phyloP scores from a whole-genome alignment of 805 yeast species.

The Brettanomyces naardenensis region DNA sequence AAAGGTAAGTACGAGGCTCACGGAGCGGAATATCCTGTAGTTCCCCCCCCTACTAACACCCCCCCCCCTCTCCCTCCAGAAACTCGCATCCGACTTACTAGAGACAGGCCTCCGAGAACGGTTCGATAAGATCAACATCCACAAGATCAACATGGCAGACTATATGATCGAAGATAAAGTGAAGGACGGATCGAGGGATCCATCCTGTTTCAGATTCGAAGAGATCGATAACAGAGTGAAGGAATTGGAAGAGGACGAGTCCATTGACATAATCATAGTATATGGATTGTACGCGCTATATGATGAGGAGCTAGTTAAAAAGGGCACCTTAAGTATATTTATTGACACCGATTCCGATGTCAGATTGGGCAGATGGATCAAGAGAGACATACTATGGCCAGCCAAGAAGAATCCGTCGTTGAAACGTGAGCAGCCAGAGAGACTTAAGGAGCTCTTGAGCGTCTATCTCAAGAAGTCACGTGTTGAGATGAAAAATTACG shows the following conservation, averaged over 20 bases:
- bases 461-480: slow-evolving; percentile 49
- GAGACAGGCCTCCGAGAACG: slow-evolving; percentile 16
- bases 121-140: slow-evolving; percentile 11
- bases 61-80: no score
- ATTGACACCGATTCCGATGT: slow-evolving; percentile 83
- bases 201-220: slow-evolving; percentile 34
- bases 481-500: slow-evolving; percentile 59
- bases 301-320: slow-evolving; percentile 43
- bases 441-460: slow-evolving; percentile 30
- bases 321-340: slow-evolving; percentile 62
- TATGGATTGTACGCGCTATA: slow-evolving; percentile 79
- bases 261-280: slow-evolving; percentile 36
- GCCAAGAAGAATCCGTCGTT: slow-evolving; percentile 1
- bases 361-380: slow-evolving; percentile 72
- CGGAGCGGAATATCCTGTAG: no score
- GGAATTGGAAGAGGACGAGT: slow-evolving; percentile 4
- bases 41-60: no score
- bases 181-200: slow-evolving; percentile 17
- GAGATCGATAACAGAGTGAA: slow-evolving; percentile 15
- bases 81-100: slow-evolving; percentile 16
- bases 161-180: slow-evolving; percentile 5
- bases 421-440: slow-evolving; percentile 8
- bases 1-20: slow-evolving; percentile 24
- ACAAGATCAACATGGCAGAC: slow-evolving; percentile 19
- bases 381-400: slow-evolving; percentile 21